phyloP scores from a whole-genome alignment of 2,329 filamentous ascomycete genomes.

The Talaromyces marneffei region DNA sequence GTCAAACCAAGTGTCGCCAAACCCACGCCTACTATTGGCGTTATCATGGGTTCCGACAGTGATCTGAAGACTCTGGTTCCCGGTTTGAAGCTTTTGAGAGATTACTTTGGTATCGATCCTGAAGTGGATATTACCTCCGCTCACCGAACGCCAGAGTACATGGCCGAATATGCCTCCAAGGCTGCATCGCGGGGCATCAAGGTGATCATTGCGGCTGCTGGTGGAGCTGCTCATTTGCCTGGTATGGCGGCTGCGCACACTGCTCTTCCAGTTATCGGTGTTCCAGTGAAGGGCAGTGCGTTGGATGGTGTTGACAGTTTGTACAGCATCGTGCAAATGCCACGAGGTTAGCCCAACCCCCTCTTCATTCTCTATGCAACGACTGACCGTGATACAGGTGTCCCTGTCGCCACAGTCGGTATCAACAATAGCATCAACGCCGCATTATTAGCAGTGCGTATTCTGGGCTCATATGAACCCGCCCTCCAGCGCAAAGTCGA shows the following conservation, averaged over 20 bases:
- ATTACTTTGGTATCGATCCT: constrained; percentile 40
- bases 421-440: constrained; percentile 79
- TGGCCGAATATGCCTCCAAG: constrained; percentile 60
- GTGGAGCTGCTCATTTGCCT: constrained; percentile 66
- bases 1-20: constrained; percentile 27
- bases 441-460: constrained; percentile 63
- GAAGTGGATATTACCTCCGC: constrained; percentile 45
- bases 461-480: constrained; percentile 52
- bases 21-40: constrained; percentile 36
- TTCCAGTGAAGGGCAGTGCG: constrained; percentile 68
- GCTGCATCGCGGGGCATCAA: constrained; percentile 62
- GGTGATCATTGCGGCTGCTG: constrained; percentile 70
- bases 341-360: constrained; percentile 42
- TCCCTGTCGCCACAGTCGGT: constrained; percentile 68
- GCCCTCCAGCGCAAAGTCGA: constrained; percentile 39
- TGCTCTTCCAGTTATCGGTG: constrained; percentile 67
- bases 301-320: constrained; percentile 67
- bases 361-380: not conserved
- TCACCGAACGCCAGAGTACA: constrained; percentile 65
- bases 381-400: constrained; percentile 45
- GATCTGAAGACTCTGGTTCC: constrained; percentile 42
- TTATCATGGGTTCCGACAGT: constrained; percentile 47
- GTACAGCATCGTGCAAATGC: constrained; percentile 73
- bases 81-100: constrained; percentile 39
- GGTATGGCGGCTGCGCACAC: constrained; percentile 71